Evolutionary conservation across 352 stramenopile species (phyloP), one percentile per base, ranked within the genome.

Genomic region (Phytophthora pseudosyringae): DNA sequence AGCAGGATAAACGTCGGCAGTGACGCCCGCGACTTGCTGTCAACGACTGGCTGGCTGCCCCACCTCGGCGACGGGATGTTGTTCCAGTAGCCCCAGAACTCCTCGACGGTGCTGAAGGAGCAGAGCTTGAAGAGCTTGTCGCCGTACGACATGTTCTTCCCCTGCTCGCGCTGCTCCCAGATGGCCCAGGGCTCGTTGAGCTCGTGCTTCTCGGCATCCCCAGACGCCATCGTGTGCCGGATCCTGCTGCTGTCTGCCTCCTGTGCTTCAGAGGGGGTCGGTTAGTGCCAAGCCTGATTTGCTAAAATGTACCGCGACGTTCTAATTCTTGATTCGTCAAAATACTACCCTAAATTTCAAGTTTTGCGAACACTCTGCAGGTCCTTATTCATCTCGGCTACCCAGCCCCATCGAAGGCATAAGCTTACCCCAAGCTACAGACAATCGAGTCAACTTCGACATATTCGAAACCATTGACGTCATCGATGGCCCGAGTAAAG

Each of bases 61-160:
- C 51, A 91, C 83, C 86, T 95, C n/a, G 88, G 86, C 59, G 90
- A 93, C 31, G 89, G 90, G 64, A 97, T 92, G 76, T 93, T 92
- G 73, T 94, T 94, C 89, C 89, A 97, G 75, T 96, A 95, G 62
- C 76, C 80, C 90, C 90, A 97, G 63, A 97, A 97, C 69, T 94
- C 83, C 65, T 97, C 90, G 13, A 97, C 80, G 45, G 83, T 95
- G 59, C 74, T 71, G 59, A 97, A 96, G 13, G 75, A 87, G 63
- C 89, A 95, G 51, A 97, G 79, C 72, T 93, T 94, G 59, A 88
- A 93, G 31, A 97, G 81, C 63, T 91, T 95, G 59, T 96, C 89
- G 10, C 68, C 79, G 72, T 96, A 97, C 10, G 87, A 85, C 73
- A 89, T 86, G 51, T 78, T 81, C 56, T 93, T 91, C 16, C 75